phyloP scores from a whole-genome alignment of 2,329 filamentous ascomycete genomes.

The Cladosporium oxysporum region DNA sequence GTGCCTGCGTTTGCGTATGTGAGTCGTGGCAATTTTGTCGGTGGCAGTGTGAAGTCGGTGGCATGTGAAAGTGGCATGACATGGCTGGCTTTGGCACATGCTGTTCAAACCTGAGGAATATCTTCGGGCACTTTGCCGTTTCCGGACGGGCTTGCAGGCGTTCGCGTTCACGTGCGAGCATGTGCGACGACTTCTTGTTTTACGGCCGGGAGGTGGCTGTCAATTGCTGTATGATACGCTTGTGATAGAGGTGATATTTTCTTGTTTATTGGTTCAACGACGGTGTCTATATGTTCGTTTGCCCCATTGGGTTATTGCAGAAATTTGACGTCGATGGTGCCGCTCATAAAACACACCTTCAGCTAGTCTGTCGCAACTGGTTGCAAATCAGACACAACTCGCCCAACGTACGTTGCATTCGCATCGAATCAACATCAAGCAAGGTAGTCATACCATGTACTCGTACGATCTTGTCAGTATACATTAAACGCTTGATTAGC shows the following conservation, averaged over 20 bases:
- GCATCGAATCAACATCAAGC: neutral
- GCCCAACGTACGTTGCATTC: neutral
- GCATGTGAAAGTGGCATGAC: slow-evolving; percentile 20
- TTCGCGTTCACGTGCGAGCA: slow-evolving; percentile 2
- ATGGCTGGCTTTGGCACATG: slow-evolving; percentile 8
- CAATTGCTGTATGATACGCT: neutral
- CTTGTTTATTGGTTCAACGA: neutral
- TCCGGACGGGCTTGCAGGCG: neutral
- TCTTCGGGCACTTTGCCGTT: neutral
- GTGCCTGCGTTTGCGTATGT: neutral
- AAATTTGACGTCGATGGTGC: neutral
- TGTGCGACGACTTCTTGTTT: neutral
- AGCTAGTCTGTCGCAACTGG: neutral
- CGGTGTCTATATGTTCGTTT: neutral
- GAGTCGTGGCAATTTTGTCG: slow-evolving; percentile 3
- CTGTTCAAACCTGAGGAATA: slow-evolving; percentile 1
- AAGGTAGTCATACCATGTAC: neutral
- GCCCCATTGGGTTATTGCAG: neutral
- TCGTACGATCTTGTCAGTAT: neutral
- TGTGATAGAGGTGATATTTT: neutral
- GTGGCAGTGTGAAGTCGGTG: slow-evolving; percentile 1
- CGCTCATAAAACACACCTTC: neutral
- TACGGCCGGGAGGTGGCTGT: neutral
- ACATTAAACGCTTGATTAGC: neutral
- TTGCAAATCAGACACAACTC: neutral